Conservation (phyloP, 768 basidiomycete species). For the Amanita pseudoporphyria region DNA sequence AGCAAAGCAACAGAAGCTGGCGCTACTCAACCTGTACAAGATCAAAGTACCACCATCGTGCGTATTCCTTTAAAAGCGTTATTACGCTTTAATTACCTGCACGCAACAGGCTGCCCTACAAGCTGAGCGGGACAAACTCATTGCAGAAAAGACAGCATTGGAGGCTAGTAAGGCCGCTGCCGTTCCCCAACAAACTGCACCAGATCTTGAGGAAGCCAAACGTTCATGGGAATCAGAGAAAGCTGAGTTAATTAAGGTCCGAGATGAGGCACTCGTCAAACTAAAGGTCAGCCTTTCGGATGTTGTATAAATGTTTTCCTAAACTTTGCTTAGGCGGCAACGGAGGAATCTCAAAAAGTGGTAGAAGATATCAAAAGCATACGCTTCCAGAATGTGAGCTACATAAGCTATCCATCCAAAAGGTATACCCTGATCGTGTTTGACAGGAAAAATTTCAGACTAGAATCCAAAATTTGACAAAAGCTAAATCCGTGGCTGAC, state of each 20-base stretch:
- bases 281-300: slow-evolving; percentile 34
- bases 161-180: slow-evolving; percentile 19
- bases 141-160: slow-evolving; percentile 49
- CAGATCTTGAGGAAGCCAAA: slow-evolving; percentile 16
- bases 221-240: slow-evolving; percentile 51
- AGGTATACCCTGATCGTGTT: neutral
- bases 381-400: slow-evolving; percentile 30
- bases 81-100: slow-evolving; percentile 1
- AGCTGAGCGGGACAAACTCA: slow-evolving; percentile 52
- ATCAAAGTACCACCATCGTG: slow-evolving; percentile 30
- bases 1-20: slow-evolving; percentile 15
- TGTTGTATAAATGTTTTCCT: neutral
- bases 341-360: slow-evolving; percentile 34
- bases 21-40: slow-evolving; percentile 14
- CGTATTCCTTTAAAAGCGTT: slow-evolving; percentile 8
- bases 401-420: neutral
- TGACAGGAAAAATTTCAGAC: slow-evolving; percentile 53
- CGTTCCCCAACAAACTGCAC: slow-evolving; percentile 17
- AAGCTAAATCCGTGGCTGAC: slow-evolving; percentile 35
- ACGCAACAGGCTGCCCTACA: slow-evolving; percentile 36
- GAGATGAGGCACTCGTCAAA: slow-evolving; percentile 50
- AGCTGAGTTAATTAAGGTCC: slow-evolving; percentile 41
- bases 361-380: slow-evolving; percentile 33
- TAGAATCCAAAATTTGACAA: slow-evolving; percentile 42
- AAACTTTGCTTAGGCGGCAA: slow-evolving; percentile 22